Percentiles rank a stretch among this genome's conserved stretches.
Evolutionary conservation across 139 green algal genomes (phyloP).

Genomic region (Chlorella vulgaris): DNA sequence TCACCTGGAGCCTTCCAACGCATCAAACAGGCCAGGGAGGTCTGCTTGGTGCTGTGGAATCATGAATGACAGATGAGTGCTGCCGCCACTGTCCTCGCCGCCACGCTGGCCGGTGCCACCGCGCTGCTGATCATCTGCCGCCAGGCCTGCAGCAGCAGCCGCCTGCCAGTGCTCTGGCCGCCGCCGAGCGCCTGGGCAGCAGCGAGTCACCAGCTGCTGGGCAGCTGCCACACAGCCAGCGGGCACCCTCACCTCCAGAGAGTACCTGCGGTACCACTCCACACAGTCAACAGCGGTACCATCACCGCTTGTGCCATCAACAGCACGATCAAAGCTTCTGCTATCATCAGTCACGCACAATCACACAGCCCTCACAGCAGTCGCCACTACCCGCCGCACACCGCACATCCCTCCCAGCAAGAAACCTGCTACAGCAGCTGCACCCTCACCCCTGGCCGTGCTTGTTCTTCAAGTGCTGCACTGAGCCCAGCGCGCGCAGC

Average conservation of each 20-base stretch:
- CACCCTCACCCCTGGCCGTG: slow-evolving; percentile 71
- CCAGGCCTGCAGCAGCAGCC: too few relatives aligned
- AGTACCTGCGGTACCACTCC: slow-evolving; percentile 29
- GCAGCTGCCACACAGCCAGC: slow-evolving; percentile 17
- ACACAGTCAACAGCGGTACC: not conserved
- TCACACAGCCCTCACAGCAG: too few relatives aligned
- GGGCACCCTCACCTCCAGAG: slow-evolving; percentile 37
- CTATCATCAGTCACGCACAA: too few relatives aligned
- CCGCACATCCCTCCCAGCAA: too few relatives aligned
- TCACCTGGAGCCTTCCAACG: slow-evolving; percentile 6
- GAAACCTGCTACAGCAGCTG: not conserved
- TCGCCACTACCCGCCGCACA: too few relatives aligned
- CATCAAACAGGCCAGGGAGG: slow-evolving; percentile 44
- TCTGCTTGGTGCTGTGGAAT: slow-evolving; percentile 34
- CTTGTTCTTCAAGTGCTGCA: slow-evolving; percentile 84
- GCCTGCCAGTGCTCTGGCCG: not conserved
- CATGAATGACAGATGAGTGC: slow-evolving; percentile 22
- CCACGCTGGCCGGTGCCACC: too few relatives aligned
- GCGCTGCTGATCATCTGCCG: not conserved
- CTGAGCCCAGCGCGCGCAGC: slow-evolving; percentile 81
- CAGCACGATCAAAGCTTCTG: too few relatives aligned
- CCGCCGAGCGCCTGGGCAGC: not conserved
- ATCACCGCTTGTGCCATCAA: too few relatives aligned
- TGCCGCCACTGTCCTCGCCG: not conserved
- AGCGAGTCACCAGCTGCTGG: slow-evolving; percentile 3